A percentile compares a stretch with the other conserved stretches of the same genome.
phyloP scores from a whole-genome alignment of 495 filamentous ascomycete species.

The Lophium mytilinum region DNA sequence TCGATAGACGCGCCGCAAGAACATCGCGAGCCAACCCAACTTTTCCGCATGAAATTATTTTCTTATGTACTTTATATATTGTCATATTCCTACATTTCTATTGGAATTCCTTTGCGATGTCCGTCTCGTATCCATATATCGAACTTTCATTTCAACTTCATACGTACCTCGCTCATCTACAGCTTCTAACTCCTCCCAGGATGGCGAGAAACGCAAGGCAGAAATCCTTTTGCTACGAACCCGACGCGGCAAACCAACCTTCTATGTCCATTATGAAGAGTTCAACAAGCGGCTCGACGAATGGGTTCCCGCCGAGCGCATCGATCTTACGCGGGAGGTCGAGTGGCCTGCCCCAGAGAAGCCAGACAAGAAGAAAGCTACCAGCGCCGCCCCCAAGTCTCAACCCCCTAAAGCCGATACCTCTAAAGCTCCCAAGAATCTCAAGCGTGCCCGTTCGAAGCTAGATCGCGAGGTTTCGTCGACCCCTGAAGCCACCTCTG shows the following conservation, averaged over 20 bases:
- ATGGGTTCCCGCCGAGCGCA: conserved; percentile 74
- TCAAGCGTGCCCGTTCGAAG: conserved; percentile 44
- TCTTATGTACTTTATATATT: neutral
- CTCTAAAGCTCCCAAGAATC: conserved; percentile 42
- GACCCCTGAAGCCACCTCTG: conserved; percentile 42
- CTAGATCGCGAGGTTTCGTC: conserved; percentile 50
- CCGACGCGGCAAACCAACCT: conserved; percentile 72
- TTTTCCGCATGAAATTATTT: neutral
- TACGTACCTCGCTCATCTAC: neutral
- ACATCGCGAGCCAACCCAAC: neutral
- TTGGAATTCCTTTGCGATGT: neutral
- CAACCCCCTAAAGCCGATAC: conserved; percentile 32
- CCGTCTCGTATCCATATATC: neutral
- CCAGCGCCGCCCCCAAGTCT: conserved; percentile 26
- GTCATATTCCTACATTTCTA: neutral
- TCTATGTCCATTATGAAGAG: conserved; percentile 96
- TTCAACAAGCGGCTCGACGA: conserved; percentile 99
- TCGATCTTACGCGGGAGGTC: conserved; percentile 72
- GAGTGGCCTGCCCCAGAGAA: conserved; percentile 72
- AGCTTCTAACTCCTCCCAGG: conserved; percentile 39
- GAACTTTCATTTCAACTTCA: neutral
- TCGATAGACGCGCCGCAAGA: neutral
- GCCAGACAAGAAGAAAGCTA: conserved; percentile 54
- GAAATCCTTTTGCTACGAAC: conserved; percentile 86
- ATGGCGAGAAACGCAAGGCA: conserved; percentile 78